A percentile compares a stretch with the other conserved stretches of the same genome.
phyloP scores from a whole-genome alignment of 352 stramenopile species.

The Phytophthora brassicae region DNA sequence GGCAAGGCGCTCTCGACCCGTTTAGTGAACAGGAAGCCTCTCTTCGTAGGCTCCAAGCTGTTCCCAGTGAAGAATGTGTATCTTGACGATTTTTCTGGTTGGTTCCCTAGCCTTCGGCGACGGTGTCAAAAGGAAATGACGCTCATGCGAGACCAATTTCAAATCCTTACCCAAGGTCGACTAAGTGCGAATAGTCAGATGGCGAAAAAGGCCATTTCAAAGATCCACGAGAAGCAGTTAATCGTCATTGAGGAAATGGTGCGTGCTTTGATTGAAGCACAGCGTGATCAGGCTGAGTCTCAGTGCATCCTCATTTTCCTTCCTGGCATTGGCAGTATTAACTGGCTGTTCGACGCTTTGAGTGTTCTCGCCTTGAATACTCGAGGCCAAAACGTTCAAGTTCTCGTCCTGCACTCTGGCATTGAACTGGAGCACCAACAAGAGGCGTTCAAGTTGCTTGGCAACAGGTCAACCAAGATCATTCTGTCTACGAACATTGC shows the following conservation, averaged over 20 bases:
- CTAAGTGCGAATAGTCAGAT: slow-evolving; percentile 49
- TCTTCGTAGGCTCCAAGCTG: slow-evolving; percentile 85
- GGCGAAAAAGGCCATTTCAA: slow-evolving; percentile 50
- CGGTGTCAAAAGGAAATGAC: slow-evolving; percentile 46
- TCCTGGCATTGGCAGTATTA: slow-evolving; percentile 94
- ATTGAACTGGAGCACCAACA: slow-evolving; percentile 81
- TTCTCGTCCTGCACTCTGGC: slow-evolving; percentile 70
- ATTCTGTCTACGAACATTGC: slow-evolving; percentile 97
- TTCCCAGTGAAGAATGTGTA: slow-evolving; percentile 71
- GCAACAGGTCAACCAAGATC: slow-evolving; percentile 81
- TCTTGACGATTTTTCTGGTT: slow-evolving; percentile 46
- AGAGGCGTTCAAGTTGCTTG: slow-evolving; percentile 57
- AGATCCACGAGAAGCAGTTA: slow-evolving; percentile 69
- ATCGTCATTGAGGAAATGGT: slow-evolving; percentile 60
- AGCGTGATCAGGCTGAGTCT: slow-evolving; percentile 34
- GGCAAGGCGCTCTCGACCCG: slow-evolving; percentile 51
- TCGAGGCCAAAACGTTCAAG: slow-evolving; percentile 35
- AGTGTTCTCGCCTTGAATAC: slow-evolving; percentile 29
- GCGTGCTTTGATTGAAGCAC: slow-evolving; percentile 49
- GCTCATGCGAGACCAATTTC: slow-evolving; percentile 45
- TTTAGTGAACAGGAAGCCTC: slow-evolving; percentile 54
- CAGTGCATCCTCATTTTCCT: slow-evolving; percentile 96
- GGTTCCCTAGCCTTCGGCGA: slow-evolving; percentile 46
- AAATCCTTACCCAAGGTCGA: slow-evolving; percentile 29
- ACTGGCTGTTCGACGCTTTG: slow-evolving; percentile 79